Evolutionary conservation across 169 alveolate species (phyloP), one percentile per base, ranked within the genome.

Genomic region (Theileria sp.): DNA sequence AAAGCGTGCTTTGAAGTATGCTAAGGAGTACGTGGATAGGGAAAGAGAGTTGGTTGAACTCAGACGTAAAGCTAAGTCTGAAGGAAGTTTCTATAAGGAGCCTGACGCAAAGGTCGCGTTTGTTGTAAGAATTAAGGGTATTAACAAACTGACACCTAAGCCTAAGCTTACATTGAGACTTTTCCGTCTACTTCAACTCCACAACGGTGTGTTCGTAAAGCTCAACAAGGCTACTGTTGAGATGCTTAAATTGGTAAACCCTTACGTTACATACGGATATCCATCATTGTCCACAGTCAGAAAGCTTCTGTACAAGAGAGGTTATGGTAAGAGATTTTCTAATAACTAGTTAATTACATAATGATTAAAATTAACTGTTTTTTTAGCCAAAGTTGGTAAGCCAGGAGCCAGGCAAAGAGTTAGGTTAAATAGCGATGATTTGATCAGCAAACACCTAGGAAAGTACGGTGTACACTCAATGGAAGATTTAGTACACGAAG

Each of bases 401-500:
- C 88, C 91, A 21, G 95, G 97, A 30, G 91, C 93, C n/a, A 69
- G 91, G 70, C 75, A 80, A 34, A 83, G 94, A 30, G 92, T 85
- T 68, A 77, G 86, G 60, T 86, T 90, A 28, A 87, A 81, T 73
- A 79, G 81, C 60, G 92, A 90, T 56, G 90, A 83, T 30, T 80
- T 87, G 12, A 74, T 90, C 69, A 81, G 87, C 38, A 88, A 82
- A 23, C 81, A 87, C 80, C 80, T 90, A 38, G 94, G 94, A 51
- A 84, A 78, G 62, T 80, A 87, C 80, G 90, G 90, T 51, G 68
- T 96, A 51, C 93, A 92, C 88, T 96, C 98, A 70, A 88, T 98
- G 92, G 99, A 98, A 91, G 99, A 98, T 80, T 91, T 98, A 79
- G 96, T 98, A 67, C 98, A 98, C 89, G 99, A 98, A 91, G 94